Percentiles rank a stretch among this genome's conserved stretches.
Evolutionary conservation across 1,139 yeast genomes (phyloP).

Genomic region (Geotrichum fermentans): DNA sequence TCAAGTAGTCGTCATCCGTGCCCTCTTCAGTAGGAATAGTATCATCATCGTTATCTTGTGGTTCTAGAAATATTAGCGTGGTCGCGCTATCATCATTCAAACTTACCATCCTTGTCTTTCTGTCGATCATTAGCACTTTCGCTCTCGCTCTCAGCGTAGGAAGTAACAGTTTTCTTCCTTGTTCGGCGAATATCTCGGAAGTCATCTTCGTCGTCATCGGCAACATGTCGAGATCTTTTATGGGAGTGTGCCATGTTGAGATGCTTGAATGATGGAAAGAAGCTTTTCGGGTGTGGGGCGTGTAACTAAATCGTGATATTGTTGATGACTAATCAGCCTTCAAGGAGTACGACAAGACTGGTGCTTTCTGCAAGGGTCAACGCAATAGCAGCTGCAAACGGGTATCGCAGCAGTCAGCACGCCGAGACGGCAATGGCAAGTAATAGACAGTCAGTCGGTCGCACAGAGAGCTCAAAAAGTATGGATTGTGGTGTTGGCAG

Average conservation of each 20-base stretch:
- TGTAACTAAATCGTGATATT: neutral
- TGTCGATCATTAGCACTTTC: slow-evolving; percentile 11
- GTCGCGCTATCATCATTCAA: too few species aligned
- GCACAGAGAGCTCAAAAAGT: too few species aligned
- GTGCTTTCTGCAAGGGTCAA: too few species aligned
- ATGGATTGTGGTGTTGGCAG: too few species aligned
- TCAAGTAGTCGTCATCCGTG: neutral
- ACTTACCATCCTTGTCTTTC: neutral
- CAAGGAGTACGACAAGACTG: too few species aligned
- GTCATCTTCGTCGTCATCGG: slow-evolving; percentile 13
- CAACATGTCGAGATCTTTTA: slow-evolving; percentile 8
- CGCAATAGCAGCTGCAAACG: neutral
- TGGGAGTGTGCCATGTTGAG: slow-evolving; percentile 3
- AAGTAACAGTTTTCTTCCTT: slow-evolving; percentile 17
- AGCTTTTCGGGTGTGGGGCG: neutral
- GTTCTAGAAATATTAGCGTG: neutral
- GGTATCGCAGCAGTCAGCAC: neutral
- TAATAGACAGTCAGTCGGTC: neutral
- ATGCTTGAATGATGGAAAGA: neutral
- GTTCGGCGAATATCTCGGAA: slow-evolving; percentile 18
- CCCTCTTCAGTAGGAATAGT: slow-evolving; percentile 14
- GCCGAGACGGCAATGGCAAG: too few species aligned
- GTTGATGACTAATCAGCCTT: slow-evolving; percentile 3
- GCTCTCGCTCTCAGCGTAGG: slow-evolving; percentile 13
- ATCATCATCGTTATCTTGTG: slow-evolving; percentile 22